Evolutionary conservation across 1,139 yeast species (phyloP), one percentile per base, ranked within the genome.

Genomic region (Kurtzmaniella quercitrusa): DNA sequence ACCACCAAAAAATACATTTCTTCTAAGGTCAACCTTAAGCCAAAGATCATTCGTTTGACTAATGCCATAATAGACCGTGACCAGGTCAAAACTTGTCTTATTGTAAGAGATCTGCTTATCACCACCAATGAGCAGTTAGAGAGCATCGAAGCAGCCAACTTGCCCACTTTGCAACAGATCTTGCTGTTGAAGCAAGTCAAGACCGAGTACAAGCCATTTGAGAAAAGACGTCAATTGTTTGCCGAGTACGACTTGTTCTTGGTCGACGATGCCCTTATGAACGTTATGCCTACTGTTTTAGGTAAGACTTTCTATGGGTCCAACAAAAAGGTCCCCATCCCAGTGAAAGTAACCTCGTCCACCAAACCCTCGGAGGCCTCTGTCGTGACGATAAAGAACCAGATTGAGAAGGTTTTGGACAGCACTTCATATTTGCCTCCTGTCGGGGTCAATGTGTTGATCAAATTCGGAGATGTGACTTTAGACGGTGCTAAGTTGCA

Each of bases 211-310:
- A 82, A 83, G 60, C 75, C 82, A 36, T 85, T 66, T 52, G 93
- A 85, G 61, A 77, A 83, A 53, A 81, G 85, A 62, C 81, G 91
- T 66, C 81, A 81, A 50, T 73, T 85, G 48, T 63, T 72, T 44
- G 58, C 68, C 10, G 78, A 75, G 43, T 83, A 73, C 57, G 95
- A 91, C 56, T 55, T 90, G 48, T 88, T 93, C 61, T 62, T 93
- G 42, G 82, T 88, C 41, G 98, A 93, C 65, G 96, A 90, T 53
- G 82, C 85, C 36, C 73, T 91, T 41, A 73, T 89, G 45, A 82
- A 90, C 42, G 72, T 87, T 49, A 74, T 91, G 68, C 98, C 98
- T 44, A 81, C 83, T 52, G 67, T 85, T 38, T 70, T 93, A 51
- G 96, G 97, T 42, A 88, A 88, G 65, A 73, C 79, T 3, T 93